Conservation (phyloP, 139 green algal genomes). For the Picochlorum sp. region DNA sequence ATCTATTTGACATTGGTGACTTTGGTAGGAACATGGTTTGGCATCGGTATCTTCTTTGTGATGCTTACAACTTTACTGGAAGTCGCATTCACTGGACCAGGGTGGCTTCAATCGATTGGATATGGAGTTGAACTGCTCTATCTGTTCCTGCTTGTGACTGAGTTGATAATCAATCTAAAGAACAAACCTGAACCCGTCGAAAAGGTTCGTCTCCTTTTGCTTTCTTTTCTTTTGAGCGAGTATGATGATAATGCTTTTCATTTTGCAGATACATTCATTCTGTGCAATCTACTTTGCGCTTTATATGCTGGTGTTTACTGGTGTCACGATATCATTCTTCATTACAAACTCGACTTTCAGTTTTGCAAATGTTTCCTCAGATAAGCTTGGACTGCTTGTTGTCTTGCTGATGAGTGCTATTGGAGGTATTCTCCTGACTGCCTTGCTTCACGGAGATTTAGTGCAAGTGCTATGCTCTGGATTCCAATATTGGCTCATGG, state of each 20-base stretch:
- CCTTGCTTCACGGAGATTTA: slow-evolving; percentile 29
- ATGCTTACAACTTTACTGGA: slow-evolving; percentile 24
- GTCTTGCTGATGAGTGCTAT: slow-evolving; percentile 23
- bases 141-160: slow-evolving; percentile 28
- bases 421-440: slow-evolving; percentile 23
- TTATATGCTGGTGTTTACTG: slow-evolving; percentile 37
- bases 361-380: slow-evolving; percentile 17
- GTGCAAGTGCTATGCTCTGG: slow-evolving; percentile 21
- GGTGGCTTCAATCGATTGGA: not conserved
- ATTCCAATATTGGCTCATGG: slow-evolving; percentile 36
- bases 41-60: slow-evolving; percentile 27
- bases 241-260: not conserved
- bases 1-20: slow-evolving; percentile 10
- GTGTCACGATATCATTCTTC: slow-evolving; percentile 34
- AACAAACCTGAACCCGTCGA: slow-evolving; percentile 35
- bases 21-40: slow-evolving; percentile 18
- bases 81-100: not conserved
- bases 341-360: slow-evolving; percentile 1
- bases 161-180: slow-evolving; percentile 35
- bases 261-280: slow-evolving; percentile 26
- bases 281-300: slow-evolving; percentile 35
- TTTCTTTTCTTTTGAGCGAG: not conserved
- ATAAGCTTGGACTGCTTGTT: slow-evolving; percentile 13
- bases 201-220: slow-evolving; percentile 8
- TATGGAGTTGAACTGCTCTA: slow-evolving; percentile 23